Conservation (phyloP, 805 yeast species). For the Metschnikowia aberdeeniae region DNA sequence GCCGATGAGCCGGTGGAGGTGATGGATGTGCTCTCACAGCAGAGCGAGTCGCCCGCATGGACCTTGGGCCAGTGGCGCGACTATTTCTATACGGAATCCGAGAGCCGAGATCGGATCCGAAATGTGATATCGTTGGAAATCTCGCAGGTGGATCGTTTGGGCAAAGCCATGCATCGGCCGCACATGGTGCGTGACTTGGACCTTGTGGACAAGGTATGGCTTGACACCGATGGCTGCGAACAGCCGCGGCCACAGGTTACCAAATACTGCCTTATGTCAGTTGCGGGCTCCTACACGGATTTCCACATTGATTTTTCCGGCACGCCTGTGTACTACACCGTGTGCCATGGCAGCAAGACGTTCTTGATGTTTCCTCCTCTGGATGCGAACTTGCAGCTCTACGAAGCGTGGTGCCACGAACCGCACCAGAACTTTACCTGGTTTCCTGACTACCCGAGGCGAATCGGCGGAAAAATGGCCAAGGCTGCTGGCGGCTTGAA, state of each 20-base stretch:
- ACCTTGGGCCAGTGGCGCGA: constrained; percentile 67
- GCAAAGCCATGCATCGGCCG: constrained; percentile 56
- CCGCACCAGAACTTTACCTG: constrained; percentile 59
- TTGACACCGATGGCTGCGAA: constrained; percentile 18
- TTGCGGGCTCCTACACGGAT: constrained; percentile 74
- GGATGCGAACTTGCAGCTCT: constrained; percentile 51
- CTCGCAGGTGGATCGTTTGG: constrained; percentile 49
- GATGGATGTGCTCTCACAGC: constrained; percentile 86
- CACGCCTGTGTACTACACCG: constrained; percentile 84
- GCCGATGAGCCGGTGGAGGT: constrained; percentile 65
- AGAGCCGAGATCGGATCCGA: constrained; percentile 57
- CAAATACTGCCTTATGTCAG: constrained; percentile 83
- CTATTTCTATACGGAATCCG: constrained; percentile 49
- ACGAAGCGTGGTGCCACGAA: constrained; percentile 69
- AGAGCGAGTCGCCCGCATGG: constrained; percentile 62
- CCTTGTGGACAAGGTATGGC: constrained; percentile 67
- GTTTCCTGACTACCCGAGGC: constrained; percentile 51
- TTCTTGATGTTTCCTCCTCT: constrained; percentile 83
- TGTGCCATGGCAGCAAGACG: constrained; percentile 67
- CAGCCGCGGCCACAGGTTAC: constrained; percentile 56
- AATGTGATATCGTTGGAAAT: constrained; percentile 84
- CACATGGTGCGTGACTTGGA: constrained; percentile 60
- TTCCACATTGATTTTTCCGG: constrained; percentile 93
- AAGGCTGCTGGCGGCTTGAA: constrained; percentile 44
- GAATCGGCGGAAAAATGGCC: constrained; percentile 26